These are phyloP conservation scores for Phyllostachys edulis DNA, from an alignment of 176 grass and related monocot genomes.

Conservation along the genomic window DNA sequence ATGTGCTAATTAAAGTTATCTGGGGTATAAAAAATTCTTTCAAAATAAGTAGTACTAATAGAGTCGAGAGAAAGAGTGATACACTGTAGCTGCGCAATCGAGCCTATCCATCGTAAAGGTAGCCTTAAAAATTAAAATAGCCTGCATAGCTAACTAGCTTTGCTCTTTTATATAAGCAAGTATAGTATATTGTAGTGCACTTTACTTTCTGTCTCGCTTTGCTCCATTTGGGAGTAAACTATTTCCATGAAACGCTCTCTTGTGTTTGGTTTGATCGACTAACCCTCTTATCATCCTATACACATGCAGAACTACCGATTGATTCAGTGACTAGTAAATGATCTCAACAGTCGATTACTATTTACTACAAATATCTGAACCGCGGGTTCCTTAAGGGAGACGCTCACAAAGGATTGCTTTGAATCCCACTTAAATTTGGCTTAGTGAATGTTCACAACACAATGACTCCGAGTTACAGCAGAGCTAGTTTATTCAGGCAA, in stretches of 20 bases:
- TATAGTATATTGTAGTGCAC: slow-evolving; percentile 17
- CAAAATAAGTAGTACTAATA: neutral
- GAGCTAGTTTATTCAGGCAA: neutral
- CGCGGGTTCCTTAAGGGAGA: neutral
- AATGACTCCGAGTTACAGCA: neutral
- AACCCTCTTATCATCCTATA: neutral
- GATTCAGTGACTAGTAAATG: neutral
- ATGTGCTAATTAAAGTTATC: neutral
- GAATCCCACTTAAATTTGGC: neutral
- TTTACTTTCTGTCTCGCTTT: slow-evolving; percentile 29
- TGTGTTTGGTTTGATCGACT: neutral
- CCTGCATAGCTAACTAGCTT: slow-evolving; percentile 9
- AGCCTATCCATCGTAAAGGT: neutral
- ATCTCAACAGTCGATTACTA: neutral
- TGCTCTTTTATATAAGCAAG: slow-evolving; percentile 9
- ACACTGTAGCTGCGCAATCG: neutral
- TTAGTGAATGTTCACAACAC: neutral
- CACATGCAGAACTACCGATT: too few relatives aligned
- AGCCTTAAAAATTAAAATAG: neutral
- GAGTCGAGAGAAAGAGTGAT: neutral
- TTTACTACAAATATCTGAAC: too few relatives aligned
- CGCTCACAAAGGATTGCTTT: neutral
- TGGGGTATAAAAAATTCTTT: neutral
- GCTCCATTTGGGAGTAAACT: slow-evolving; percentile 15
- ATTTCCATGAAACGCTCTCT: neutral